phyloP scores from a whole-genome alignment of 2,329 filamentous ascomycete genomes.

The Alternaria metachromatica region DNA sequence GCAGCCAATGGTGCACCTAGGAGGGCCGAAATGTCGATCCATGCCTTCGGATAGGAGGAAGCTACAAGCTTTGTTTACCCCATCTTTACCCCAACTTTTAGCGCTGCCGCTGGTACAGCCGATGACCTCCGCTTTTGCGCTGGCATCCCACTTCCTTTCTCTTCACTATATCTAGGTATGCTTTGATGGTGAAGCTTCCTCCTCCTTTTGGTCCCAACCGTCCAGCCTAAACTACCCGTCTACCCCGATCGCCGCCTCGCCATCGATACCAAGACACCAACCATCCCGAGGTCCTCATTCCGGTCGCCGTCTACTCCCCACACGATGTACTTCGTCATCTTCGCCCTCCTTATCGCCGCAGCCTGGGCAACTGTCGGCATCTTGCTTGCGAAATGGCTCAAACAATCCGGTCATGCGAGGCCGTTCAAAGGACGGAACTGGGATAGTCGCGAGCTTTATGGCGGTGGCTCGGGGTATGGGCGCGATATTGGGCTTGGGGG shows the following conservation, averaged over 20 bases:
- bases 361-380: conserved; percentile 26
- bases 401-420: conserved; percentile 21
- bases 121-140: background rate
- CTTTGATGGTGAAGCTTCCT: background rate
- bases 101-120: background rate
- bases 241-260: background rate
- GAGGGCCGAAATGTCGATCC: background rate
- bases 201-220: background rate
- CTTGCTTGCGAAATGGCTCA: conserved; percentile 25
- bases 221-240: background rate
- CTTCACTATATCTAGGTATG: background rate
- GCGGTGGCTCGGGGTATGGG: conserved; percentile 20
- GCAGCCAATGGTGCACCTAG: background rate
- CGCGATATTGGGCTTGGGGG: background rate
- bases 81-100: background rate
- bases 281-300: too few species aligned
- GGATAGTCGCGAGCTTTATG: conserved; percentile 9
- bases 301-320: too few species aligned
- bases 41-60: background rate
- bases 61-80: background rate
- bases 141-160: background rate
- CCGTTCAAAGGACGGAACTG: conserved; percentile 18
- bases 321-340: conserved; percentile 17
- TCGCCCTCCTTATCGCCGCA: conserved; percentile 23
- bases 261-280: too few species aligned